Conservation (phyloP, 2,329 filamentous ascomycete genomes). For the Alternaria dauci region DNA sequence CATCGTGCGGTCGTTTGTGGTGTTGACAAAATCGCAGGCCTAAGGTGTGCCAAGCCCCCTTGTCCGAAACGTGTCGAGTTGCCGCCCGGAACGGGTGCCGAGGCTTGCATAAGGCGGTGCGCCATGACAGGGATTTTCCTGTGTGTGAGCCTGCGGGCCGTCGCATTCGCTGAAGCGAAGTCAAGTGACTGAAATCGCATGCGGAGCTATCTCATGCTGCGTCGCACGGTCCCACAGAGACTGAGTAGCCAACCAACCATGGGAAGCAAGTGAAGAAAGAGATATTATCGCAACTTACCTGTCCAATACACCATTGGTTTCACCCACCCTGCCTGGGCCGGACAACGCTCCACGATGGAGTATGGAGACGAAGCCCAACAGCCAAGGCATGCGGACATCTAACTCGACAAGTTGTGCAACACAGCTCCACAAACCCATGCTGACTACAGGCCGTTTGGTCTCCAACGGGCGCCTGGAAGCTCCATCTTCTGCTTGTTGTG, state of each 20-base stretch:
- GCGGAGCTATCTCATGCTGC: constrained; percentile 56
- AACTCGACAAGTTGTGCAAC: constrained; percentile 76
- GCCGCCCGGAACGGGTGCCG: constrained; percentile 48
- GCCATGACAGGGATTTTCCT: constrained; percentile 42
- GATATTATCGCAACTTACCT: constrained; percentile 72
- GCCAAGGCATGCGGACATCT: constrained; percentile 87
- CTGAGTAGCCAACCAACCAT: constrained; percentile 45
- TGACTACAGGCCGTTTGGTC: constrained; percentile 70
- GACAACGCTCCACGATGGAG: constrained; percentile 75
- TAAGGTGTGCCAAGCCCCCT: constrained; percentile 36
- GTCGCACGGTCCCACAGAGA: constrained; percentile 36
- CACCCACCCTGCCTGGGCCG: constrained; percentile 78
- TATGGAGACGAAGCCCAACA: constrained; percentile 77
- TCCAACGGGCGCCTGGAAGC: constrained; percentile 43
- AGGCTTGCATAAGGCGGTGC: constrained; percentile 46
- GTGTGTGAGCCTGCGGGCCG: constrained; percentile 49
- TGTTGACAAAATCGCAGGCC: constrained; percentile 25
- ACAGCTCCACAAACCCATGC: constrained; percentile 80
- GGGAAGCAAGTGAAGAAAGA: constrained; percentile 34
- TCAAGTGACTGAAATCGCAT: constrained; percentile 70
- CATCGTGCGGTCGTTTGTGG: constrained; percentile 22
- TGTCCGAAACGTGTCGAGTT: constrained; percentile 47
- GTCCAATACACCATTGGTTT: constrained; percentile 80
- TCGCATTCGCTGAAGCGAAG: constrained; percentile 55
- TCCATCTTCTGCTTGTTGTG: constrained; percentile 38